A percentile compares a stretch with the other conserved stretches of the same genome.
phyloP scores from a whole-genome alignment of 768 basidiomycete species.

The Mycena pura region DNA sequence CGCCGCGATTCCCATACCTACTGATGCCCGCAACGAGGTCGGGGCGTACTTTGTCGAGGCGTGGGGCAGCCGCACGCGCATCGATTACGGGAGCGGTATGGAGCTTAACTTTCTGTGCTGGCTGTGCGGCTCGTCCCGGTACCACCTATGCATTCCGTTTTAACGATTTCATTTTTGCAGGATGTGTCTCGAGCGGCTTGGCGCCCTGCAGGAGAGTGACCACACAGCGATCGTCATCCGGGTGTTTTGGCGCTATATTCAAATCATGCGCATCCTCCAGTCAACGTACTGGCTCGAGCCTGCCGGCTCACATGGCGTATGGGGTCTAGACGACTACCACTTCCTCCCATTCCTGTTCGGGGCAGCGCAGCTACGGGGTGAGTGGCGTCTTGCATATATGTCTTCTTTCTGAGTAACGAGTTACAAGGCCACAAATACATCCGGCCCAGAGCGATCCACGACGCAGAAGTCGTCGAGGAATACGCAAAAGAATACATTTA shows the following conservation, averaged over 20 bases:
- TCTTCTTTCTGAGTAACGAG: background rate
- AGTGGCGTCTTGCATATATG: slow-evolving; percentile 1
- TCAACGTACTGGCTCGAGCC: slow-evolving; percentile 98
- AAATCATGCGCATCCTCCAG: slow-evolving; percentile 85
- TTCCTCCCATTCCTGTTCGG: slow-evolving; percentile 93
- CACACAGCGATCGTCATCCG: slow-evolving; percentile 77
- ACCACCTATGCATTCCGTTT: background rate
- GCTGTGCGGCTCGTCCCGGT: slow-evolving; percentile 68
- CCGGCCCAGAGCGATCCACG: slow-evolving; percentile 91
- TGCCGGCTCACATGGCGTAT: slow-evolving; percentile 98
- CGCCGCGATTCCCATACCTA: slow-evolving; percentile 60
- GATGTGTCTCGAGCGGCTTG: slow-evolving; percentile 78
- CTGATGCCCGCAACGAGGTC: slow-evolving; percentile 69
- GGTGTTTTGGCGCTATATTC: slow-evolving; percentile 93
- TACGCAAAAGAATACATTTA: slow-evolving; percentile 96
- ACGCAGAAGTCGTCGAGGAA: slow-evolving; percentile 89
- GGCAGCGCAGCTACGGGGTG: slow-evolving; percentile 76
- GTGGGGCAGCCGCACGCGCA: slow-evolving; percentile 91
- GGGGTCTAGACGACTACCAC: slow-evolving; percentile 97
- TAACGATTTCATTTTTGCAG: slow-evolving; percentile 46
- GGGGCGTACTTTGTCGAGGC: slow-evolving; percentile 82
- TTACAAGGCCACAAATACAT: slow-evolving; percentile 84
- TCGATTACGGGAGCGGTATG: slow-evolving; percentile 99
- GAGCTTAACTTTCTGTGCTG: slow-evolving; percentile 97
- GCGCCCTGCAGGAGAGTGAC: slow-evolving; percentile 68